Percentiles rank a stretch among this genome's conserved stretches.
These are phyloP conservation scores for Xylaria sp. DNA, from an alignment of 2,329 filamentous ascomycete species.

Conservation along the genomic window DNA sequence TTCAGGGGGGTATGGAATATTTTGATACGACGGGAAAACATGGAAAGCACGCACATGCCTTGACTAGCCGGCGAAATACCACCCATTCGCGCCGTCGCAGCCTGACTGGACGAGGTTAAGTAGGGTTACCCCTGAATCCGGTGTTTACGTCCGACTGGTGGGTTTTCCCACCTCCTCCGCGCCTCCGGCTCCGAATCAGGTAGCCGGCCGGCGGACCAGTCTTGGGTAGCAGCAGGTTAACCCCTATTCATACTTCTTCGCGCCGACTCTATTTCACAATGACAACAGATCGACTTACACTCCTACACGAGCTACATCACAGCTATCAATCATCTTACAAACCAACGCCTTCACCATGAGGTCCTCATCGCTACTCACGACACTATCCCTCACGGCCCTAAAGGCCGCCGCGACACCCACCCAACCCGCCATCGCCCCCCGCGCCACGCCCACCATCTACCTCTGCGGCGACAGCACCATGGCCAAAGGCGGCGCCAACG, in stretches of 20 bases:
- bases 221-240: background rate
- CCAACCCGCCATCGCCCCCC: slow-evolving; percentile 17
- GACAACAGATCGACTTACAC: background rate
- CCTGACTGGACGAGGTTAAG: background rate
- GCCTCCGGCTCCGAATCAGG: slow-evolving; percentile 15
- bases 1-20: too few relatives aligned
- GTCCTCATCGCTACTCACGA: slow-evolving; percentile 9
- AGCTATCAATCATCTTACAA: background rate
- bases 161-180: slow-evolving; percentile 13
- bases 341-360: slow-evolving; percentile 9
- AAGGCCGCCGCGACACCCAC: slow-evolving; percentile 14
- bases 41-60: background rate
- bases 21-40: background rate
- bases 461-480: slow-evolving; percentile 53
- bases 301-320: background rate
- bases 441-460: slow-evolving; percentile 39
- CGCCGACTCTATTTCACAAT: background rate
- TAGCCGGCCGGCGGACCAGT: slow-evolving; percentile 4
- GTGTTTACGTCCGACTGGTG: slow-evolving; percentile 13
- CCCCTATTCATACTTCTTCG: slow-evolving; percentile 4
- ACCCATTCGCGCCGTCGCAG: background rate
- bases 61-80: background rate
- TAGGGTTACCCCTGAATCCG: background rate
- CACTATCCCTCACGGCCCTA: slow-evolving; percentile 9
- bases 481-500: slow-evolving; percentile 39